phyloP scores from a whole-genome alignment of 2,329 filamentous ascomycete species.

The Dactylonectria macrodidyma region DNA sequence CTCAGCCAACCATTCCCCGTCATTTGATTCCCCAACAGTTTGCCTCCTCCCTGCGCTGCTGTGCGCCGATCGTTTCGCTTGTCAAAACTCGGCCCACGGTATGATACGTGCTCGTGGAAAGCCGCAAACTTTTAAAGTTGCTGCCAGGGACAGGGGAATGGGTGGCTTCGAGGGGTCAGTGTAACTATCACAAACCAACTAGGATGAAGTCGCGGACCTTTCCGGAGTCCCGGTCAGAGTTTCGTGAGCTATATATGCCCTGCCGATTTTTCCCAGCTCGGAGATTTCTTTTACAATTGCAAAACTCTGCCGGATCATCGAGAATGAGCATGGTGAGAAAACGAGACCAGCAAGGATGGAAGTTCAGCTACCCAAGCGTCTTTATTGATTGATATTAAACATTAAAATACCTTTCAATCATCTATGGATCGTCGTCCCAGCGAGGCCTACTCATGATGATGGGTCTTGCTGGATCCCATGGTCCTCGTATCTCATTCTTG shows the following conservation, averaged over 20 bases:
- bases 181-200: no score
- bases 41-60: no score
- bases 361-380: not conserved
- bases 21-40: no score
- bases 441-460: constrained; percentile 80
- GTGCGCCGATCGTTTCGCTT: not conserved
- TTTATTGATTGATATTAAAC: constrained; percentile 21
- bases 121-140: not conserved
- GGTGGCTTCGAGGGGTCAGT: not conserved
- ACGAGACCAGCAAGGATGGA: not conserved
- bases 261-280: no score
- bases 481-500: constrained; percentile 98
- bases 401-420: constrained; percentile 13
- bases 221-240: no score
- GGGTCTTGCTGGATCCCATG: constrained; percentile 96
- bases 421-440: constrained; percentile 59
- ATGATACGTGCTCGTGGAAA: no score
- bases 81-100: not conserved
- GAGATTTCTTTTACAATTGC: no score
- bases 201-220: no score
- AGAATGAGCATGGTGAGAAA: not conserved
- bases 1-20: not conserved
- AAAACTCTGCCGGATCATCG: no score
- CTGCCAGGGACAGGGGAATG: not conserved
- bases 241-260: no score